Evolutionary conservation across 2,329 filamentous ascomycete genomes (phyloP).

Genomic region (Leptoxyphium fumago): DNA sequence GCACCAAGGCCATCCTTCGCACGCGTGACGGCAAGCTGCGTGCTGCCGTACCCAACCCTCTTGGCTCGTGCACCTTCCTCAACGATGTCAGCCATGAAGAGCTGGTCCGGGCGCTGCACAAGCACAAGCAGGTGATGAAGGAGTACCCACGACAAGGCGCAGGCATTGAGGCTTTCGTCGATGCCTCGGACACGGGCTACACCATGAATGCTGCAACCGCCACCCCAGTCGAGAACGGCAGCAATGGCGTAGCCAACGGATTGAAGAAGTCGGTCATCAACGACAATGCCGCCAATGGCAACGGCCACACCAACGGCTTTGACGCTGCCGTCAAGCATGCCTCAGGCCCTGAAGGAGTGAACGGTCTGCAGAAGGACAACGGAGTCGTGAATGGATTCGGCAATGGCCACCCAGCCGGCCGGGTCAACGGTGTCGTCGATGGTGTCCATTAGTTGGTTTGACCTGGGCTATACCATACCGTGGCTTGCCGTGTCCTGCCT

Average conservation of each 20-base stretch:
- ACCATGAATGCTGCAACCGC: constrained; percentile 31
- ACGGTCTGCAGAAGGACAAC: constrained; percentile 7
- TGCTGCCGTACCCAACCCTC: constrained; percentile 52
- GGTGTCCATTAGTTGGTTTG: not conserved
- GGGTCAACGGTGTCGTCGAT: constrained; percentile 5
- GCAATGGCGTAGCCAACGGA: constrained; percentile 12
- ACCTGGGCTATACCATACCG: no score
- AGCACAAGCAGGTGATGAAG: constrained; percentile 51
- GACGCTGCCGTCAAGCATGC: constrained; percentile 16
- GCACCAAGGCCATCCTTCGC: constrained; percentile 54
- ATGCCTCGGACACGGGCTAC: constrained; percentile 52
- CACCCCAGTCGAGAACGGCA: constrained; percentile 18
- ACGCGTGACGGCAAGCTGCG: constrained; percentile 55
- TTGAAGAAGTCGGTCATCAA: constrained; percentile 21
- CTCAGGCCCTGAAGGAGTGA: constrained; percentile 17
- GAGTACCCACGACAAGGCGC: constrained; percentile 48
- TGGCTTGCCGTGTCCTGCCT: no score
- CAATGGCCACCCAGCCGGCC: constrained; percentile 10
- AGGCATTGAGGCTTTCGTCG: constrained; percentile 55
- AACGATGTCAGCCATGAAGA: constrained; percentile 51
- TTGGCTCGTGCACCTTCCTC: constrained; percentile 52
- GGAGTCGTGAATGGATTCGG: constrained; percentile 2
- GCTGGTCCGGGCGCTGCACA: constrained; percentile 43
- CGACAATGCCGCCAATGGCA: constrained; percentile 14
- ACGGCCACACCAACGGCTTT: constrained; percentile 8